phyloP scores from a whole-genome alignment of 2,329 filamentous ascomycete species.

The Diatrype stigma region DNA sequence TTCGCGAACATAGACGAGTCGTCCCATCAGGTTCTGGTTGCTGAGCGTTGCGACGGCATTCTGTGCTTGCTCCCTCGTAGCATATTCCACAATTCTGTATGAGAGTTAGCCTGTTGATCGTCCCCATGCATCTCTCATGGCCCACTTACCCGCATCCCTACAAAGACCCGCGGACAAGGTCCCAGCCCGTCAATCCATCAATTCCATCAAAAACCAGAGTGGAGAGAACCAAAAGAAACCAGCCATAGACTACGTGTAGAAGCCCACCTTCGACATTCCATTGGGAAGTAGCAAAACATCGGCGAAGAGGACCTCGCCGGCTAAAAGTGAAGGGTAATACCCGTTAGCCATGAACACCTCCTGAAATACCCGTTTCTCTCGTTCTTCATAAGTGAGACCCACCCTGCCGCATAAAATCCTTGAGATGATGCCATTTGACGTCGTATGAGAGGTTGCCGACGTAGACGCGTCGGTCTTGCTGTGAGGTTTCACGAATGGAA shows the following conservation, averaged over 20 bases:
- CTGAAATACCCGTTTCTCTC: conserved; percentile 18
- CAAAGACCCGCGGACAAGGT: conserved; percentile 79
- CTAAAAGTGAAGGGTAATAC: conserved; percentile 44
- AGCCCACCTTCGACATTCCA: conserved; percentile 99
- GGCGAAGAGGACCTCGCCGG: conserved; percentile 98
- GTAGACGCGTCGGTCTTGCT: conserved; percentile 98
- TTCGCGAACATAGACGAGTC: conserved; percentile 97
- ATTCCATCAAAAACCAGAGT: conserved; percentile 69
- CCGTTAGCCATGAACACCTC: conserved; percentile 34
- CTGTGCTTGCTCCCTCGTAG: conserved; percentile 97
- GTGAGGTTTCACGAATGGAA: conserved; percentile 87
- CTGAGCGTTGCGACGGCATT: conserved; percentile 95
- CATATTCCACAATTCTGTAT: conserved; percentile 98
- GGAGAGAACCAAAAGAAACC: conserved; percentile 67
- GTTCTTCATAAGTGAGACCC: conserved; percentile 35
- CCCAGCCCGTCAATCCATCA: conserved; percentile 99
- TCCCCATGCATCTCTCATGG: neutral
- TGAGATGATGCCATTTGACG: conserved; percentile 99
- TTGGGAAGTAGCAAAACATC: conserved; percentile 99
- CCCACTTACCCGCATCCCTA: conserved; percentile 98
- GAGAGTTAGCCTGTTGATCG: conserved; percentile 2
- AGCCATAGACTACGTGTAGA: conserved; percentile 83
- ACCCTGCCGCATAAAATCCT: conserved; percentile 99
- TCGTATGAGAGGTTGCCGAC: conserved; percentile 99
- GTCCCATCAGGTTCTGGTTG: conserved; percentile 98